Evolutionary conservation across 1,284 basidiomycete species (phyloP).

Genomic region (Ceratobasidium sp.): DNA sequence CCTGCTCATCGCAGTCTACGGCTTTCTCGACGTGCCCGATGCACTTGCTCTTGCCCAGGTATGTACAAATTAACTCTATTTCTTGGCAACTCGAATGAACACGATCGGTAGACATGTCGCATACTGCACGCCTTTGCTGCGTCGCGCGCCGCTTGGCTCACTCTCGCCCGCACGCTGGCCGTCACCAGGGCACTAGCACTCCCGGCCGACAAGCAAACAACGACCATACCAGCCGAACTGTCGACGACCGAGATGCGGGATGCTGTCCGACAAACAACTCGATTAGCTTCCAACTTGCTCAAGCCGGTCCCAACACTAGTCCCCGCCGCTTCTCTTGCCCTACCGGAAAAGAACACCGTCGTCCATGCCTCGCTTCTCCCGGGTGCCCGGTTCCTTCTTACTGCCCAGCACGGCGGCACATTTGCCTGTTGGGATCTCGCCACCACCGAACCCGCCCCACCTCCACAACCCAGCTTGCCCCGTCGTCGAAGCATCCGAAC

Average conservation of each 20-base stretch:
- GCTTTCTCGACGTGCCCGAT: slow-evolving; percentile 1
- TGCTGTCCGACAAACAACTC: slow-evolving; percentile 1
- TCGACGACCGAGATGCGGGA: slow-evolving; percentile 28
- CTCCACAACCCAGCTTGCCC: slow-evolving; percentile 8
- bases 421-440: slow-evolving; percentile 35
- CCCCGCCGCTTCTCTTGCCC: neutral
- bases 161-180: slow-evolving; percentile 32
- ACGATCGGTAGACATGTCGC: slow-evolving; percentile 5
- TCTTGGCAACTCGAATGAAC: neutral
- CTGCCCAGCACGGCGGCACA: slow-evolving; percentile 28
- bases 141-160: slow-evolving; percentile 30
- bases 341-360: slow-evolving; percentile 12
- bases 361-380: slow-evolving; percentile 28
- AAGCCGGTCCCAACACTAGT: neutral
- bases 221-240: slow-evolving; percentile 9
- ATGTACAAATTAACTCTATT: neutral
- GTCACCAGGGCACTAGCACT: neutral
- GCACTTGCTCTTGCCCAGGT: slow-evolving; percentile 13
- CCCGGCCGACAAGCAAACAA: slow-evolving; percentile 18
- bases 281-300: slow-evolving; percentile 1
- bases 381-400: slow-evolving; percentile 30
- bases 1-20: slow-evolving; percentile 7
- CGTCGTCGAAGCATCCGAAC: slow-evolving; percentile 25
- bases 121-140: slow-evolving; percentile 5
- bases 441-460: slow-evolving; percentile 4